A percentile compares a stretch with the other conserved stretches of the same genome.
Evolutionary conservation across 176 grass and related monocot species (phyloP).

Genomic region (Dactylis glomerata): DNA sequence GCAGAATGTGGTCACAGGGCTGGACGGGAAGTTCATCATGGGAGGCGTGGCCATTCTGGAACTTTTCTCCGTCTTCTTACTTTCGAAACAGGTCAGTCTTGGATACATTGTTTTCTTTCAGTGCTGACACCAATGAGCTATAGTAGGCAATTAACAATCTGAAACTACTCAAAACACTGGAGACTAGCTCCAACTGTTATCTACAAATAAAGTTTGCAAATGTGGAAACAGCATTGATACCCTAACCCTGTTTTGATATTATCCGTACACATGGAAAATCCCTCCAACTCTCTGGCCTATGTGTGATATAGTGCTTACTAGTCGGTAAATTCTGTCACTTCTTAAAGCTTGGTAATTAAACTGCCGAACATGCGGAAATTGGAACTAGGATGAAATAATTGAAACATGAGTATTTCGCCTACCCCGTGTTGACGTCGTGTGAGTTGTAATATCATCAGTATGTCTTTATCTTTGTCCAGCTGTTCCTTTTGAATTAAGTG

Average conservation of each 20-base stretch:
- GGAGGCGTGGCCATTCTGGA: conserved; percentile 96
- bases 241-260: neutral
- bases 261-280: neutral
- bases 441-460: neutral
- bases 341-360: neutral
- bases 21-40: conserved; percentile 55
- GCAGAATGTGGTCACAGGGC: conserved; percentile 74
- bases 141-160: neutral
- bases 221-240: neutral
- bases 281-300: neutral
- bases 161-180: neutral
- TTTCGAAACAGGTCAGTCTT: conserved; percentile 73
- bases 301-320: too few species aligned
- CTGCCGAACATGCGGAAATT: neutral
- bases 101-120: conserved; percentile 4
- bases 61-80: conserved; percentile 77
- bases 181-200: neutral
- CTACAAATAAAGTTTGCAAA: too few species aligned
- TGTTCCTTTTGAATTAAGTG: neutral
- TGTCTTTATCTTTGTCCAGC: neutral
- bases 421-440: neutral
- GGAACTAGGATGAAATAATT: neutral
- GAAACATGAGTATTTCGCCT: neutral
- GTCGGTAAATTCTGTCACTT: neutral
- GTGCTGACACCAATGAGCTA: neutral